Evolutionary conservation across 495 filamentous ascomycete genomes (phyloP).

Genomic region (Saxophila tyrrhenica): DNA sequence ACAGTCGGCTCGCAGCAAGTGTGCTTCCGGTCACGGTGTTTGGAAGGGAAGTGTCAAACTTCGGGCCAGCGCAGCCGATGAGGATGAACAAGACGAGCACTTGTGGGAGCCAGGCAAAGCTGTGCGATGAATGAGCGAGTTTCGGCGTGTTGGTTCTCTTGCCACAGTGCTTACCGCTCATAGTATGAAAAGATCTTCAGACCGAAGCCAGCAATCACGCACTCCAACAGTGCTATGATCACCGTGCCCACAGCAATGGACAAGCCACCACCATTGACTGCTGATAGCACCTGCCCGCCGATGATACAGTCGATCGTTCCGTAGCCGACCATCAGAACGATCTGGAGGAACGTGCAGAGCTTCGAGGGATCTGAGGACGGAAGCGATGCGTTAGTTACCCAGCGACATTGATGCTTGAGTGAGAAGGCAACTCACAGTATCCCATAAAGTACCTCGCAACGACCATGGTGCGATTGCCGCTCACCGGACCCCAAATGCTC

Average conservation of each 20-base stretch:
- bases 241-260: constrained; percentile 37
- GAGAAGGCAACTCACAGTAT: background rate
- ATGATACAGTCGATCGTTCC: constrained; percentile 3
- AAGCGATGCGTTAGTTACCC: background rate
- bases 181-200: constrained; percentile 22
- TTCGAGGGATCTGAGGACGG: background rate
- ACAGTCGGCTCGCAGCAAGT: constrained; percentile 18
- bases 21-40: constrained; percentile 12
- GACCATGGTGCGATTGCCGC: constrained; percentile 11
- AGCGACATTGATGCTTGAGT: background rate
- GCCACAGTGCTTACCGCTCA: constrained; percentile 24
- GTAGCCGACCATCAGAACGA: constrained; percentile 4
- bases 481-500: constrained; percentile 4
- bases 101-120: constrained; percentile 17
- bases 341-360: background rate
- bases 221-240: constrained; percentile 32
- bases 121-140: background rate
- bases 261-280: constrained; percentile 21
- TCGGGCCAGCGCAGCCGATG: constrained; percentile 20
- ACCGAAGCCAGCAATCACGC: constrained; percentile 38
- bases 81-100: constrained; percentile 21
- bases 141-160: background rate
- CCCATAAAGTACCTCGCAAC: constrained; percentile 3
- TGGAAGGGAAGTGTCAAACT: constrained; percentile 17
- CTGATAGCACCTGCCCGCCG: background rate